A percentile compares a stretch with the other conserved stretches of the same genome.
phyloP scores from a whole-genome alignment of 2,329 filamentous ascomycete species.

The Mariannaea sp. region DNA sequence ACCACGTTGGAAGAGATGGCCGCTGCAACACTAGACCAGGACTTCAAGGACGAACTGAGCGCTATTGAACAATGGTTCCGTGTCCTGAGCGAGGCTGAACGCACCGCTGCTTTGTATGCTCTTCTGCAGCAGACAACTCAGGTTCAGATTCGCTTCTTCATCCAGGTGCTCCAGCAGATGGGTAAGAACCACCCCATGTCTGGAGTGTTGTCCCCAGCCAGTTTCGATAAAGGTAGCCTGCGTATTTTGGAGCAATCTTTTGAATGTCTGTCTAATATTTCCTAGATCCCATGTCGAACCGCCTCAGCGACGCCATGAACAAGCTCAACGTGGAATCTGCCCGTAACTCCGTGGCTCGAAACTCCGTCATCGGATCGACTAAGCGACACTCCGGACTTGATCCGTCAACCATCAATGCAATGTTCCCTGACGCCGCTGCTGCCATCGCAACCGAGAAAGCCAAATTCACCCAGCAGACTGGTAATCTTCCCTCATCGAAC shows the following conservation, averaged over 20 bases:
- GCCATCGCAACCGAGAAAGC: constrained; percentile 99
- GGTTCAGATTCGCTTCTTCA: constrained; percentile 98
- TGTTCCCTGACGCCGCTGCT: constrained; percentile 98
- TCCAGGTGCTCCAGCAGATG: constrained; percentile 98
- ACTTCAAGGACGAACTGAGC: constrained; percentile 98
- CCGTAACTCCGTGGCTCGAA: constrained; percentile 83
- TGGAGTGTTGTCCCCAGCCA: constrained; percentile 88
- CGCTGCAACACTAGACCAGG: constrained; percentile 95
- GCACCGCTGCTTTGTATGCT: constrained; percentile 93
- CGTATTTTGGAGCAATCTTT: background rate
- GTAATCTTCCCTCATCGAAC: constrained; percentile 86
- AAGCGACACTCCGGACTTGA: constrained; percentile 97
- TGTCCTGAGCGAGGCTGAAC: constrained; percentile 93
- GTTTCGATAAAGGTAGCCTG: constrained; percentile 87
- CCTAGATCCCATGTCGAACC: constrained; percentile 93
- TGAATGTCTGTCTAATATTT: constrained; percentile 20
- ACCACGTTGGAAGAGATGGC: constrained; percentile 99
- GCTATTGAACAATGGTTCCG: constrained; percentile 99
- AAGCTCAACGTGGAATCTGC: constrained; percentile 88
- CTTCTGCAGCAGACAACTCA: constrained; percentile 97
- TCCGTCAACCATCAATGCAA: constrained; percentile 90
- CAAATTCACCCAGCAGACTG: constrained; percentile 94
- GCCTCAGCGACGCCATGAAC: constrained; percentile 94
- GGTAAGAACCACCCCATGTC: constrained; percentile 98
- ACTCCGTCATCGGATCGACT: constrained; percentile 70